Evolutionary conservation across 768 basidiomycete genomes (phyloP).

Genomic region (Leucocoprinus sp.): DNA sequence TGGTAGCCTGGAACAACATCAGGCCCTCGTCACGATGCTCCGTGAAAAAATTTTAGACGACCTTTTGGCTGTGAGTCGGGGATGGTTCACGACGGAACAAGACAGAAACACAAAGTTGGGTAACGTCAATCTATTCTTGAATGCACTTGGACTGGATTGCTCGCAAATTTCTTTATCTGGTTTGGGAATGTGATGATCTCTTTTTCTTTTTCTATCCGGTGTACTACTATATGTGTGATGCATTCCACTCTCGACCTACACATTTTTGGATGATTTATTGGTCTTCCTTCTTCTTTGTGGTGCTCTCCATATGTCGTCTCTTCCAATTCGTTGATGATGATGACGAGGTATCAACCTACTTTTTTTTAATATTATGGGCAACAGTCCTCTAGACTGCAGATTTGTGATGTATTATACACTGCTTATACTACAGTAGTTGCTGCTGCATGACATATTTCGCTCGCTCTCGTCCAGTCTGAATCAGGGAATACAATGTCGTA

Average conservation of each 20-base stretch:
- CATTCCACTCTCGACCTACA: not conserved
- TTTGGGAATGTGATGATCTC: not conserved
- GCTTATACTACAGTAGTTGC: constrained; percentile 1
- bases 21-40: constrained; percentile 72
- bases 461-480: constrained; percentile 24
- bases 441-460: constrained; percentile 10
- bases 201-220: not conserved
- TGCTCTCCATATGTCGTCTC: not conserved
- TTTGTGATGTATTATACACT: constrained; percentile 4
- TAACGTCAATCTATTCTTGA: constrained; percentile 89
- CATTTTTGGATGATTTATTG: constrained; percentile 3
- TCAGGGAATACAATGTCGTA: constrained; percentile 25
- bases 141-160: constrained; percentile 61
- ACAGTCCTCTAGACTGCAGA: not conserved
- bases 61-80: constrained; percentile 70
- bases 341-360: constrained; percentile 7
- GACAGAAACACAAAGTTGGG: constrained; percentile 71
- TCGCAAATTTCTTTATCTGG: constrained; percentile 58
- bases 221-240: constrained; percentile 3
- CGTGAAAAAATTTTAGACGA: constrained; percentile 94
- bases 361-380: no score
- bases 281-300: not conserved
- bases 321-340: constrained; percentile 6
- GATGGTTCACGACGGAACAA: constrained; percentile 65
- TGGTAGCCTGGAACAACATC: constrained; percentile 82